Base-by-base conservation (phyloP, 2,329 filamentous ascomycete species). In the Hymenoscyphus linearis region DNA sequence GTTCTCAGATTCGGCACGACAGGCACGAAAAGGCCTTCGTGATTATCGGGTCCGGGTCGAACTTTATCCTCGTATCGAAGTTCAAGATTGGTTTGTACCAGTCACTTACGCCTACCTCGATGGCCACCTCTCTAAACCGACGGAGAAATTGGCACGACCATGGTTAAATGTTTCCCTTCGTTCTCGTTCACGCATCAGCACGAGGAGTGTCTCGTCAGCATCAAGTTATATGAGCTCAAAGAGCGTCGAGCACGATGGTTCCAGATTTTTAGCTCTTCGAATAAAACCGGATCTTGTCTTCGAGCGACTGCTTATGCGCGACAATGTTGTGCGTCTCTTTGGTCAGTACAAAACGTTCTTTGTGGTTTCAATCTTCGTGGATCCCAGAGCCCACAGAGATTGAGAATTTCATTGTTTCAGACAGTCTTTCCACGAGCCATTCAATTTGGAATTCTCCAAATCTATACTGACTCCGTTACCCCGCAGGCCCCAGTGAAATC, bases 181-280 rank as follows among this genome's bases (percentile, higher is more conserved):
- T 27, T 34, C 27, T 34, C 52, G 16, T 16, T 34, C 25, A 2
- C 25, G 27, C 7, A 14, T 16, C 25, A 34, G 27, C 25, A 34
- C 52, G 14, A 53, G 27, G 26, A 53, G 52, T 13, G 16, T 53
- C 4, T 53, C 52, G 14, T 53, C 52, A 16, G 52, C 52, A 13
- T 53, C 52, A 53, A 53, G 52, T 31, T 53, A 53, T 14, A n/a
- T 53, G 52, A 53, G 52, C 4, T 53, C 52, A 13, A 53, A 31
- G 26, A 53, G 25, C 25, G 25, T 53, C 26, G 52, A 34, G 22
- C 52, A 53, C 22, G 52, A 53, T 34, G 14, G 12, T 16, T 31
- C 12, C 6, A 34, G 25, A 14, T 53, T 53, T 25, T 53, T 53
- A 16, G 27, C 25, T 27, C 16, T 53, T 14, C 52, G 18, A 53